These are phyloP conservation scores for Penicillium brasilianum DNA, from an alignment of 2,329 filamentous ascomycete genomes.

Conservation along the genomic window DNA sequence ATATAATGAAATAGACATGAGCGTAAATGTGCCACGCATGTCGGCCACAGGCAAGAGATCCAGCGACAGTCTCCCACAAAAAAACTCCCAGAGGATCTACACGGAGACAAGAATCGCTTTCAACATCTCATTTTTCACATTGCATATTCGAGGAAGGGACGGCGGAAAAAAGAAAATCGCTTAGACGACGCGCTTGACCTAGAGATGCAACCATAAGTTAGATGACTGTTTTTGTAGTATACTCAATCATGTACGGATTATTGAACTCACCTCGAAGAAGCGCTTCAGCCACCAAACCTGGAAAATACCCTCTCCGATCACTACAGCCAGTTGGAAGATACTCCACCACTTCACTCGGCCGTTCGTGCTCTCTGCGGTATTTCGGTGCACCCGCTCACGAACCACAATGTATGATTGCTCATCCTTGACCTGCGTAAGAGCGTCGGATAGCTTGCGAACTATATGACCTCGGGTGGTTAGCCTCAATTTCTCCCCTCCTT, in stretches of 20 bases:
- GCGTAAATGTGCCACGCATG: not conserved
- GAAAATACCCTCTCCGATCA: conserved; percentile 91
- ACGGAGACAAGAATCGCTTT: conserved; percentile 14
- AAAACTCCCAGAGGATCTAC: conserved; percentile 2
- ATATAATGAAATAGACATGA: conserved; percentile 18
- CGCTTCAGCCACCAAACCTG: conserved; percentile 99
- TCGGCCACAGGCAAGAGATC: conserved; percentile 2
- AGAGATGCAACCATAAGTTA: conserved; percentile 18
- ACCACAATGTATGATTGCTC: conserved; percentile 97
- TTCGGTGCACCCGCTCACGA: conserved; percentile 93
- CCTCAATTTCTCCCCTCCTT: not conserved
- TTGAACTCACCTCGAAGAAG: conserved; percentile 79
- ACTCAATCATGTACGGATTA: not conserved
- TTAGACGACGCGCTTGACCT: conserved; percentile 57
- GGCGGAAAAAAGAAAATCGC: not conserved
- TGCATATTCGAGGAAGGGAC: conserved; percentile 13
- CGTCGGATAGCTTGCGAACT: conserved; percentile 84
- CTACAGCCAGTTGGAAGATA: conserved; percentile 87
- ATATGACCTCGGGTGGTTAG: conserved; percentile 14
- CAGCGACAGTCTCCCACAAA: conserved; percentile 4
- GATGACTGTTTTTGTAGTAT: not conserved
- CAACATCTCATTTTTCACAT: conserved; percentile 20
- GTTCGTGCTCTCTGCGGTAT: conserved; percentile 99
- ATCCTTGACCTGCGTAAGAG: conserved; percentile 91
- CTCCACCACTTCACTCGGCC: conserved; percentile 99